Conservation (phyloP, 2,329 filamentous ascomycete genomes). For the Thielaviopsis euricoi region DNA sequence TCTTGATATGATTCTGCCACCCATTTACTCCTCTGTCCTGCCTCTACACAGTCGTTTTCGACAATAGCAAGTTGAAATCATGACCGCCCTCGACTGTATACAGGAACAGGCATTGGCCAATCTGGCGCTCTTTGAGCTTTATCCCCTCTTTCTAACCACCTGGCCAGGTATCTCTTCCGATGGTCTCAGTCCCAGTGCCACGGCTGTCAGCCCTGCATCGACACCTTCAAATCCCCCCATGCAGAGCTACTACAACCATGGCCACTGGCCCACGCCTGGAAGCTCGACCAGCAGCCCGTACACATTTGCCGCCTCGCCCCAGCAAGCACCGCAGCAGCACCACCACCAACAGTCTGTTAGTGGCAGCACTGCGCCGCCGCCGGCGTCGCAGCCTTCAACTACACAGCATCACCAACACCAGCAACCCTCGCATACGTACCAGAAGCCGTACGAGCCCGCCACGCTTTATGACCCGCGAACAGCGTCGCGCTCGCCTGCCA, state of each 20-base stretch:
- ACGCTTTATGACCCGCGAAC: slow-evolving; percentile 6
- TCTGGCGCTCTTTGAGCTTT: neutral
- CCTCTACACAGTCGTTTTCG: no score
- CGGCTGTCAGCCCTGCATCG: slow-evolving; percentile 34
- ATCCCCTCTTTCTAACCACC: slow-evolving; percentile 5
- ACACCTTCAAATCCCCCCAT: slow-evolving; percentile 30
- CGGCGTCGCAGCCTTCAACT: slow-evolving; percentile 23
- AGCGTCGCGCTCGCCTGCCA: slow-evolving; percentile 24
- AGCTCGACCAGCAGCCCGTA: slow-evolving; percentile 24
- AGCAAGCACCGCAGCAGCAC: slow-evolving; percentile 17
- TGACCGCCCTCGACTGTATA: neutral
- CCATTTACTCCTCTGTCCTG: no score
- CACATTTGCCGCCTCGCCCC: slow-evolving; percentile 30
- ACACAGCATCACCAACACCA: slow-evolving; percentile 15
- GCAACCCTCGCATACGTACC: slow-evolving; percentile 14
- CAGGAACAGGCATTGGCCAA: neutral
- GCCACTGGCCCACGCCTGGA: slow-evolving; percentile 40
- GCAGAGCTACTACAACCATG: slow-evolving; percentile 32
- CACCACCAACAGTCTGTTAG: slow-evolving; percentile 18
- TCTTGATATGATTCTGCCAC: no score
- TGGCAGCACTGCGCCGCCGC: slow-evolving; percentile 35
- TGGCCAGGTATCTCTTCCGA: slow-evolving; percentile 34
- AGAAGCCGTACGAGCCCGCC: slow-evolving; percentile 7
- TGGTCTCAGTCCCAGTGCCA: slow-evolving; percentile 45
- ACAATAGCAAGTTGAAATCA: no score